phyloP scores from a whole-genome alignment of 2,329 filamentous ascomycete species.

The Cladosporium sp. region DNA sequence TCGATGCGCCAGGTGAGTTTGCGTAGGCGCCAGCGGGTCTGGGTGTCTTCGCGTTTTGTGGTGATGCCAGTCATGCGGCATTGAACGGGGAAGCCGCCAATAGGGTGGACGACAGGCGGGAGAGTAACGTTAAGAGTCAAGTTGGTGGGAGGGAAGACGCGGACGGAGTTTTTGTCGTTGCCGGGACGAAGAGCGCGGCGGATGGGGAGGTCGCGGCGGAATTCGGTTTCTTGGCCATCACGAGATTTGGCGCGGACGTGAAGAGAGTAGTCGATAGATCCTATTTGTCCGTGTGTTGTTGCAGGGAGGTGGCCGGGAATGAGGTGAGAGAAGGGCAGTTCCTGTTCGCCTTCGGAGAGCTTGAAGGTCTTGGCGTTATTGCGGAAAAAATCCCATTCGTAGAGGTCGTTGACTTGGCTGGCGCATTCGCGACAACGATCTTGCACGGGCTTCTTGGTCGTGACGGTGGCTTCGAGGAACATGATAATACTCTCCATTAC shows the following conservation, averaged over 20 bases:
- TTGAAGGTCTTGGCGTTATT: slow-evolving; percentile 39
- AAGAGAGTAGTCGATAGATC: slow-evolving; percentile 72
- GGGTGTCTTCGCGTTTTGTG: slow-evolving; percentile 58
- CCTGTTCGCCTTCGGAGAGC: slow-evolving; percentile 54
- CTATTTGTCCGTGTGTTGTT: slow-evolving; percentile 66
- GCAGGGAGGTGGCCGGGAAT: slow-evolving; percentile 82
- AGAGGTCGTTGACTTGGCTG: slow-evolving; percentile 64
- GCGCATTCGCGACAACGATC: slow-evolving; percentile 72
- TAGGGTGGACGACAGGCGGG: slow-evolving; percentile 76
- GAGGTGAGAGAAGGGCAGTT: slow-evolving; percentile 83
- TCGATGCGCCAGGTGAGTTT: slow-evolving; percentile 92
- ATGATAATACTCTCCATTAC: slow-evolving; percentile 66
- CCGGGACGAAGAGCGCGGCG: slow-evolving; percentile 75
- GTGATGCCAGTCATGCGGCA: slow-evolving; percentile 84
- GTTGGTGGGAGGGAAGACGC: slow-evolving; percentile 94
- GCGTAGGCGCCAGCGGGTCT: slow-evolving; percentile 82
- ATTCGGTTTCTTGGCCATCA: slow-evolving; percentile 56
- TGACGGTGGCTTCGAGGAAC: slow-evolving; percentile 61
- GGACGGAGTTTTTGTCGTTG: slow-evolving; percentile 78
- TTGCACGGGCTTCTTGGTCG: slow-evolving; percentile 75
- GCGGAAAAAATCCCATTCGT: slow-evolving; percentile 70
- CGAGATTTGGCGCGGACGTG: slow-evolving; percentile 58
- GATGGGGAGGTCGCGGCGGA: slow-evolving; percentile 64
- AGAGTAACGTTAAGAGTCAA: slow-evolving; percentile 80
- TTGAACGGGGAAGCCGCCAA: slow-evolving; percentile 70